Conservation (phyloP, 495 filamentous ascomycete genomes). For the Venustampulla echinocandica region DNA sequence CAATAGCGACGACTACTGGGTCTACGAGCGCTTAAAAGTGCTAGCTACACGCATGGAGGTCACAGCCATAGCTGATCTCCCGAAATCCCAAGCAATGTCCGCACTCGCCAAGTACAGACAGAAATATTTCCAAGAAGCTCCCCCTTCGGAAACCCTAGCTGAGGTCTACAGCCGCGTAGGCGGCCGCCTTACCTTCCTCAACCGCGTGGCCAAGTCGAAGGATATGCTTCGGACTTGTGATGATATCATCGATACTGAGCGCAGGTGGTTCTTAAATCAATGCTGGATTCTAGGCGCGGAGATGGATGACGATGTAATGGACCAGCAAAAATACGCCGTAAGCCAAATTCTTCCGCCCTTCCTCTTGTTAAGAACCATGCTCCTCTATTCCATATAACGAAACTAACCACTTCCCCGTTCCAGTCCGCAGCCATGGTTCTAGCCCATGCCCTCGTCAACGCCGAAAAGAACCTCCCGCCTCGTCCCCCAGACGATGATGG, state of each 20-base stretch:
- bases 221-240: conserved; percentile 74
- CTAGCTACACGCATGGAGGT: conserved; percentile 89
- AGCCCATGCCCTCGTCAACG: conserved; percentile 78
- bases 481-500: conserved; percentile 49
- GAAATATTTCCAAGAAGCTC: conserved; percentile 56
- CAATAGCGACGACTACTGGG: conserved; percentile 96
- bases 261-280: conserved; percentile 89
- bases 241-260: conserved; percentile 71
- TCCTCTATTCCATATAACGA: too few relatives aligned
- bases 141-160: conserved; percentile 47
- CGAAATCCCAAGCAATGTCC: conserved; percentile 62
- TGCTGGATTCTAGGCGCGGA: conserved; percentile 86
- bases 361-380: conserved; percentile 10
- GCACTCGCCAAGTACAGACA: conserved; percentile 69
- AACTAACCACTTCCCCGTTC: background rate
- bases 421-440: conserved; percentile 89
- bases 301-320: conserved; percentile 99
- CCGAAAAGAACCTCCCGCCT: conserved; percentile 55
- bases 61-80: conserved; percentile 70
- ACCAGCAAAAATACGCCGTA: conserved; percentile 91
- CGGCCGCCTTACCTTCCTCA: conserved; percentile 77
- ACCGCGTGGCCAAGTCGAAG: conserved; percentile 69
- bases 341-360: conserved; percentile 25
- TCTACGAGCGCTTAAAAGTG: conserved; percentile 87
- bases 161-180: conserved; percentile 79